Evolutionary conservation across 106 monocot genomes (phyloP), one percentile per base, ranked within the genome.

Genomic region (Narthecium ossifragum): DNA sequence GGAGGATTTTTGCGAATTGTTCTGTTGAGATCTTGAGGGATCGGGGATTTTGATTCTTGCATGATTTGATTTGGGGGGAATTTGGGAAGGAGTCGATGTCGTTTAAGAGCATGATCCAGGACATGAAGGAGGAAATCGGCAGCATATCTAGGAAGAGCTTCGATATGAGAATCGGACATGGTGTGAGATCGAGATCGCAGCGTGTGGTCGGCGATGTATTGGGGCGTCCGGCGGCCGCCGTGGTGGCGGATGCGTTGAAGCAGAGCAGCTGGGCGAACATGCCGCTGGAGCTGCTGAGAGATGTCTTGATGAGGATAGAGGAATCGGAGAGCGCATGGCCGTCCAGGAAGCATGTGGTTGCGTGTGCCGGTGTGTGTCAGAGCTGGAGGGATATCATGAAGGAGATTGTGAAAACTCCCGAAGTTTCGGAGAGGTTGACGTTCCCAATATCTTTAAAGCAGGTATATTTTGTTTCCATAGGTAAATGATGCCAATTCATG

Each of bases 331-430:
- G 31, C 31, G n/a, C 57, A 17, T 98, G 96, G 96, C 90, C 90
- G 1, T 54, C 28, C 8, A 59, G 96, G 47, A 81, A 74, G 70
- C 76, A 84, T 37, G 96, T 98, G 37, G 90, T 84, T 25, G 72
- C 84, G n/a, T 98, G 90, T 45, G 86, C 96, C 3, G 90, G 84
- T 27, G 96, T 90, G 36, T 98, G 96, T 69, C 73, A 78, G 67
- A 76, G 75, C 64, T 98, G 96, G 96, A 73, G 96, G 55, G 81
- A 76, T 17, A 84, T 91, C 71, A 79, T 81, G 65, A 91, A 67
- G 84, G 90, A 98, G 78, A 78, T 98, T 32, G 84, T 98, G 12
- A 76, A 71, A 60, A 63, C 65, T 2, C 86, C 84, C 5, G 96
- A 86, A 53, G 33, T 87, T 17, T 90, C 86, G 14, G 84, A 81